A percentile compares a stretch with the other conserved stretches of the same genome.
Conservation (phyloP, 2,329 filamentous ascomycete species). For the Penicillium sp. region DNA sequence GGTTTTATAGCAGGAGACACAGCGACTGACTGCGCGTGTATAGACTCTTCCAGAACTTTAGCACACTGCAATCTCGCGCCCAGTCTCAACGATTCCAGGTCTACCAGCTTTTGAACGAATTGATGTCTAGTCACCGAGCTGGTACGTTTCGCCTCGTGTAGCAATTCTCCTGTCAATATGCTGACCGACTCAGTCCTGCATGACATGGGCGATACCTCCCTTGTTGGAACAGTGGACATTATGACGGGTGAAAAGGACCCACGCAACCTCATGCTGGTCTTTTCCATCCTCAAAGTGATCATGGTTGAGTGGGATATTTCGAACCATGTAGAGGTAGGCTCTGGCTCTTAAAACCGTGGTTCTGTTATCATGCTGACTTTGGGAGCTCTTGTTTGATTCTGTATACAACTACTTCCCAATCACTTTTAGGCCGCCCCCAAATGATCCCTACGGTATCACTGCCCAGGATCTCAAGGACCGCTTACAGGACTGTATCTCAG, state of each 20-base stretch:
- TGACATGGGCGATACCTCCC: slow-evolving; percentile 63
- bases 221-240: slow-evolving; percentile 66
- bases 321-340: slow-evolving; percentile 60
- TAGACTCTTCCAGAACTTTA: slow-evolving; percentile 58
- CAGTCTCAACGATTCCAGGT: slow-evolving; percentile 70
- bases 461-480: slow-evolving; percentile 70
- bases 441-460: slow-evolving; percentile 72
- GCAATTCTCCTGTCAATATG: neutral
- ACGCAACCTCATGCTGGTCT: slow-evolving; percentile 72
- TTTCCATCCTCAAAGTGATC: slow-evolving; percentile 68
- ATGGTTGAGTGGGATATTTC: slow-evolving; percentile 72
- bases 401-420: slow-evolving; percentile 77
- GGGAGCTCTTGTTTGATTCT: slow-evolving; percentile 63
- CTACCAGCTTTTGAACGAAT: slow-evolving; percentile 63
- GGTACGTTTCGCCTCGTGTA: slow-evolving; percentile 41
- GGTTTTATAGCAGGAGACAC: slow-evolving; percentile 2
- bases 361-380: slow-evolving; percentile 24
- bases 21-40: slow-evolving; percentile 24
- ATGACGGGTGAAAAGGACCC: slow-evolving; percentile 73
- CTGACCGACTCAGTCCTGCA: slow-evolving; percentile 50
- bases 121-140: slow-evolving; percentile 66
- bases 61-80: slow-evolving; percentile 64
- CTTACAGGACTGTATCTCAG: slow-evolving; percentile 67
- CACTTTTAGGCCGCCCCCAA: slow-evolving; percentile 70
- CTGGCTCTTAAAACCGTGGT: neutral